phyloP scores from a whole-genome alignment of 768 basidiomycete species.

The Exidia glandulosa region DNA sequence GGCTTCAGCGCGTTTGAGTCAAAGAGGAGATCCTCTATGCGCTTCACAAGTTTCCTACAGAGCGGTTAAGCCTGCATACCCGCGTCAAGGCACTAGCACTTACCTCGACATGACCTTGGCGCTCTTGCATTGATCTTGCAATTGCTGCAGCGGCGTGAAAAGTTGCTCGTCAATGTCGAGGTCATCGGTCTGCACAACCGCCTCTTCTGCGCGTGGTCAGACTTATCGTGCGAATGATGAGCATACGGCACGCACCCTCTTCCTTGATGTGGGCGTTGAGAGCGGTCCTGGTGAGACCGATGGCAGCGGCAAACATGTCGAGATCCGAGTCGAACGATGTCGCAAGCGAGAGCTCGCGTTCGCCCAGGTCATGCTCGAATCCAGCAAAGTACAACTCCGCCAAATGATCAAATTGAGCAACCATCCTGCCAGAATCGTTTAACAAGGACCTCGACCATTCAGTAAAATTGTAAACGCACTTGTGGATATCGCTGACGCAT shows the following conservation, averaged over 20 bases:
- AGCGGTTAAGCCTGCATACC: too few species aligned
- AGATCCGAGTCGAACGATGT: conserved; percentile 81
- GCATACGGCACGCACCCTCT: conserved; percentile 57
- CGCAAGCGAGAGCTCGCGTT: conserved; percentile 77
- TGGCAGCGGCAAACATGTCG: conserved; percentile 86
- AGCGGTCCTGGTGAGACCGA: conserved; percentile 82
- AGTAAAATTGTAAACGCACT: conserved; percentile 41
- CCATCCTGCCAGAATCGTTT: conserved; percentile 50
- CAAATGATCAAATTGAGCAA: conserved; percentile 88
- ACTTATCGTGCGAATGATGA: too few species aligned
- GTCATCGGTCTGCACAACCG: conserved; percentile 60
- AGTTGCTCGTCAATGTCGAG: conserved; percentile 65
- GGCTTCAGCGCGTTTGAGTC: conserved; percentile 63
- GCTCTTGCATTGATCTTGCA: conserved; percentile 72
- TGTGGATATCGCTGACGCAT: conserved; percentile 80
- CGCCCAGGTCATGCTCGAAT: conserved; percentile 79
- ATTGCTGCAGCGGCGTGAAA: conserved; percentile 68
- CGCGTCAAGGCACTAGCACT: too few species aligned
- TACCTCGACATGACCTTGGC: conserved; percentile 76
- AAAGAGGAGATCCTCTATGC: conserved; percentile 68
- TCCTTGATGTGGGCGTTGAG: conserved; percentile 62
- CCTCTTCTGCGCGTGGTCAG: too few species aligned
- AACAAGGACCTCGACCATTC: not conserved
- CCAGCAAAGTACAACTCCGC: conserved; percentile 76
- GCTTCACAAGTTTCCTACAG: conserved; percentile 83